Conservation (phyloP, 2,329 filamentous ascomycete species). For the Xylariaceae sp. region DNA sequence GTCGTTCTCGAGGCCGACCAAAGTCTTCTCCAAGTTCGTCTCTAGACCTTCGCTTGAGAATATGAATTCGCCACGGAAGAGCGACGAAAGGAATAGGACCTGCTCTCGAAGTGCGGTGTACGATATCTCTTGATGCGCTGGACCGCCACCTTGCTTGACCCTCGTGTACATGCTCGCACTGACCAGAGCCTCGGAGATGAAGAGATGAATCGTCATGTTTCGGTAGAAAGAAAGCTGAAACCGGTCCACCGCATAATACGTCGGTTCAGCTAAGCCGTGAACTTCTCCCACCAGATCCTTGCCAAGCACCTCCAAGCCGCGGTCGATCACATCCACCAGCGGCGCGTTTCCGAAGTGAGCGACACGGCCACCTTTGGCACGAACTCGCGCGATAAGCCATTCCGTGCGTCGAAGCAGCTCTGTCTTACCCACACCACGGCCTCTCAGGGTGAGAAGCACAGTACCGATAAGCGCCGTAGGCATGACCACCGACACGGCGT, state of each 20-base stretch:
- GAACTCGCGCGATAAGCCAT: conserved; percentile 79
- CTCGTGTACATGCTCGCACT: conserved; percentile 85
- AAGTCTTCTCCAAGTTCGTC: conserved; percentile 73
- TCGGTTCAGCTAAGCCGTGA: conserved; percentile 77
- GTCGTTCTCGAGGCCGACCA: conserved; percentile 72
- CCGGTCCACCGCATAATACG: conserved; percentile 88
- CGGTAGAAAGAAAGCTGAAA: conserved; percentile 98
- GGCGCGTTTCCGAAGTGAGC: conserved; percentile 84
- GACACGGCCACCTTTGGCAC: conserved; percentile 82
- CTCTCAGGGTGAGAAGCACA: conserved; percentile 82
- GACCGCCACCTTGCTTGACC: conserved; percentile 86
- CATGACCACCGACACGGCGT: conserved; percentile 95
- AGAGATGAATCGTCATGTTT: conserved; percentile 98
- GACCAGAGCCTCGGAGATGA: conserved; percentile 88
- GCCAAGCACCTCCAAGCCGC: conserved; percentile 86
- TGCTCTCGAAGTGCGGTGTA: conserved; percentile 71
- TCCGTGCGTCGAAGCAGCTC: conserved; percentile 83
- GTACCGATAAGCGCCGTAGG: conserved; percentile 94
- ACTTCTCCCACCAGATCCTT: conserved; percentile 80
- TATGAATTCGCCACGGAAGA: conserved; percentile 96
- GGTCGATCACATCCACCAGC: conserved; percentile 76
- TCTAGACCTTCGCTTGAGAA: conserved; percentile 82
- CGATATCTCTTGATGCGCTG: conserved; percentile 69
- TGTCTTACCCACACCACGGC: conserved; percentile 80
- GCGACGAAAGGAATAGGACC: conserved; percentile 82